A percentile compares a stretch with the other conserved stretches of the same genome.
These are phyloP conservation scores for Clathrospora elynae DNA, from an alignment of 2,329 filamentous ascomycete species.

Conservation along the genomic window DNA sequence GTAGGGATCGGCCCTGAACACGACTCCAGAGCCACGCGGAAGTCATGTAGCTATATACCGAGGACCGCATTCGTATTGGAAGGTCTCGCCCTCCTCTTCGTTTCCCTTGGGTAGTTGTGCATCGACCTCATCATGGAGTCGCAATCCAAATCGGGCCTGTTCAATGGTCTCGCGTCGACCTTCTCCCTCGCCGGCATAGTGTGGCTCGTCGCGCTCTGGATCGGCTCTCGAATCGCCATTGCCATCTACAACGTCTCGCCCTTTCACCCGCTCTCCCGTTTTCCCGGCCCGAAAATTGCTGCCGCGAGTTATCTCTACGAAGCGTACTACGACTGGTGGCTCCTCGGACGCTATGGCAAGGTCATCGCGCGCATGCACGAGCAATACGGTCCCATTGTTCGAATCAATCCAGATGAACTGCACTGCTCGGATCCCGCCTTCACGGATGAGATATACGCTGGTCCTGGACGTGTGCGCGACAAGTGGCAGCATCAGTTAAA, in stretches of 20 bases:
- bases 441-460: slow-evolving; percentile 43
- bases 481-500: slow-evolving; percentile 34
- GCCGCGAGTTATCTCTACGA: slow-evolving; percentile 36
- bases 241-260: slow-evolving; percentile 34
- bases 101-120: slow-evolving; percentile 14
- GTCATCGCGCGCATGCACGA: slow-evolving; percentile 43
- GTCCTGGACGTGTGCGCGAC: slow-evolving; percentile 27
- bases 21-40: neutral
- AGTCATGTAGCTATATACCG: slow-evolving; percentile 17
- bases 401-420: slow-evolving; percentile 43
- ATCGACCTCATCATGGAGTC: slow-evolving; percentile 22
- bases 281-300: slow-evolving; percentile 40
- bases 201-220: slow-evolving; percentile 25
- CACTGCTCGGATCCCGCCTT: slow-evolving; percentile 41
- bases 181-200: slow-evolving; percentile 19
- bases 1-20: no score
- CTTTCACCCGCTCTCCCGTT: slow-evolving; percentile 29
- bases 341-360: slow-evolving; percentile 41
- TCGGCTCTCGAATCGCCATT: slow-evolving; percentile 24
- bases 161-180: slow-evolving; percentile 13
- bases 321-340: slow-evolving; percentile 37
- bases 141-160: slow-evolving; percentile 20
- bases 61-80: slow-evolving; percentile 18
- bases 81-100: slow-evolving; percentile 6
- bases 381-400: slow-evolving; percentile 35